Base-by-base conservation (phyloP, 106 monocot species). In the Apostasia shenzhenica region DNA sequence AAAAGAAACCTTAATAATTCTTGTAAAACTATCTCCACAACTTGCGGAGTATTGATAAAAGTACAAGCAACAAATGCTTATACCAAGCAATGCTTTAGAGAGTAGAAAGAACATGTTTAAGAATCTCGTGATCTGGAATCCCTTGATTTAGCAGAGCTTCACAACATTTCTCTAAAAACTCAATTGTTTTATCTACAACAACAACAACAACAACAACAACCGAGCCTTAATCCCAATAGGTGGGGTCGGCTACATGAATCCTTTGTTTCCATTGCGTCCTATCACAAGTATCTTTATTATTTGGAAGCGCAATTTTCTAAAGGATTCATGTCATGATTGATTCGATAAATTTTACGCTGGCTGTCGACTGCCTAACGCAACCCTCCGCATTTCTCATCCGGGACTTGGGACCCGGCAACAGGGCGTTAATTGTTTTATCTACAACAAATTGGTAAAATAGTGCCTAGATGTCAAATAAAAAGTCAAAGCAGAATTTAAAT, bases 381-480 rank as follows among this genome's bases (percentile, higher is more conserved):
- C n/a, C n/a, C n/a, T n/a, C n/a, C n/a, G n/a, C n/a, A n/a, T n/a
- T n/a, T n/a, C n/a, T n/a, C n/a, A n/a, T n/a, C n/a, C n/a, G n/a
- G n/a, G n/a, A n/a, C n/a, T n/a, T n/a, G n/a, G n/a, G n/a, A n/a
- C n/a, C n/a, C n/a, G n/a, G n/a, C n/a, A n/a, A n/a, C n/a, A n/a
- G n/a, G n/a, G n/a, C n/a, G n/a, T n/a, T n/a, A 5, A 82, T 82
- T 63, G 82, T 82, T n/a, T 46, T 77, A 62, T 76, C 86, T 86
- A 74, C 49, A 70, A 60, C 14, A 65, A 48, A 7, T 26, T 26
- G 26, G 26, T 26, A 26, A 26, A 26, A 26, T 26, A 26, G 26
- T 26, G 26, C 26, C 26, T 26, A 37, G 3, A 12, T 2, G 5
- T 1, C 2, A 49, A 45, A 2, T n/a, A 26, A 45, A 63, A n/a